A percentile compares a stretch with the other conserved stretches of the same genome.
phyloP scores from a whole-genome alignment of 371 early-diverging fungal genomes.

The Conidiobolus incongruus region DNA sequence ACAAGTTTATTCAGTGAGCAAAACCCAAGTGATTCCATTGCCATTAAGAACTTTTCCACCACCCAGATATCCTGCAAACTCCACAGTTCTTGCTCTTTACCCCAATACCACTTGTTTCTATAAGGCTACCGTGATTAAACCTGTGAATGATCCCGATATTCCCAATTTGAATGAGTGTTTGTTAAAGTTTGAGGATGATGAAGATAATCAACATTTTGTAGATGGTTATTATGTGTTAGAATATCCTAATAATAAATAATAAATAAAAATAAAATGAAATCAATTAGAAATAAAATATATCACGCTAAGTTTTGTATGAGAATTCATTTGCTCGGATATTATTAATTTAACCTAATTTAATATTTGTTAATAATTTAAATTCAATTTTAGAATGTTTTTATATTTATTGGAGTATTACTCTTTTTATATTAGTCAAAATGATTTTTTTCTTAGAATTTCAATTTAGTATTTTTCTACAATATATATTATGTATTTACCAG shows the following conservation, averaged over 20 bases:
- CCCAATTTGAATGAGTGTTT: too few species aligned
- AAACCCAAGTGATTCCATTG: conserved; percentile 35
- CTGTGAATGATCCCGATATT: conserved; percentile 6
- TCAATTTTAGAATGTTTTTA: too few species aligned
- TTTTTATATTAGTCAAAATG: neutral
- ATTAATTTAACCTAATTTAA: conserved; percentile 2
- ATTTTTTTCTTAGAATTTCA: neutral
- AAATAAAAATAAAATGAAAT: neutral
- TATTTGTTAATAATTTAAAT: conserved; percentile 25
- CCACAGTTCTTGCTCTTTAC: conserved; percentile 58
- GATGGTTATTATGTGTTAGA: neutral
- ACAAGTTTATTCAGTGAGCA: conserved; percentile 16
- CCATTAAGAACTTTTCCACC: conserved; percentile 17
- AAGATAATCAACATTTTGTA: conserved; percentile 7
- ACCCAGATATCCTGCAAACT: conserved; percentile 29
- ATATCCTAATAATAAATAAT: neutral
- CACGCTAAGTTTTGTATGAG: neutral
- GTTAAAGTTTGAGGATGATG: conserved; percentile 10
- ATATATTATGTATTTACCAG: neutral
- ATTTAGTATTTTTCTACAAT: neutral
- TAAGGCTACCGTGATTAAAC: conserved; percentile 37
- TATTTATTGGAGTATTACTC: too few species aligned
- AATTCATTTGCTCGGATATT: neutral
- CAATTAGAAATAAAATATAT: neutral
- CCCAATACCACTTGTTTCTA: conserved; percentile 75